A percentile compares a stretch with the other conserved stretches of the same genome.
phyloP scores from a whole-genome alignment of 2,329 filamentous ascomycete genomes.

The Phialemonium atrogriseum region DNA sequence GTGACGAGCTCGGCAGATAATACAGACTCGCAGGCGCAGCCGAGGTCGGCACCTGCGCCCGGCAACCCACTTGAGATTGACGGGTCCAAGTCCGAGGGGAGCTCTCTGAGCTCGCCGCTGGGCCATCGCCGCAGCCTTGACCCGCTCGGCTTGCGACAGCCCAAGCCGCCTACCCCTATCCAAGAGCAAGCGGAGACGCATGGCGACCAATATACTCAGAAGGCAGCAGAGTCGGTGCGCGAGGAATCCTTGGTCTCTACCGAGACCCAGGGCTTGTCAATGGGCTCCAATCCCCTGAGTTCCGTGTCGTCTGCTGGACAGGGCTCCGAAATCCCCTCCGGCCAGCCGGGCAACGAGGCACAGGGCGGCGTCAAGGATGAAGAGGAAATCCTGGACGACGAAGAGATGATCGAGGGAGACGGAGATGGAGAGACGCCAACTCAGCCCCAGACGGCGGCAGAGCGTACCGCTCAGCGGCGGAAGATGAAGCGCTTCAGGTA shows the following conservation, averaged over 20 bases:
- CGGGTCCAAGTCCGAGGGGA: slow-evolving; percentile 43
- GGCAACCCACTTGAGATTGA: slow-evolving; percentile 53
- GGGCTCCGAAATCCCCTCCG: slow-evolving; percentile 21
- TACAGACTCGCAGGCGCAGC: slow-evolving; percentile 28
- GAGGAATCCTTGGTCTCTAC: slow-evolving; percentile 31
- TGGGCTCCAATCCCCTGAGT: slow-evolving; percentile 30
- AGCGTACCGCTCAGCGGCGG: slow-evolving; percentile 46
- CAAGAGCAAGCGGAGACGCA: slow-evolving; percentile 25
- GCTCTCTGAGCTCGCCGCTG: slow-evolving; percentile 21
- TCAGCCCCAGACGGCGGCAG: slow-evolving; percentile 45
- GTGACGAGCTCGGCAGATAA: slow-evolving; percentile 25
- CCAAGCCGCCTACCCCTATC: slow-evolving; percentile 29
- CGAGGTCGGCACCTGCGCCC: slow-evolving; percentile 26
- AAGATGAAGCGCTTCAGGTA: slow-evolving; percentile 79
- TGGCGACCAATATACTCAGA: slow-evolving; percentile 26
- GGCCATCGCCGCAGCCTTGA: slow-evolving; percentile 28
- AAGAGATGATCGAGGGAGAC: slow-evolving; percentile 45
- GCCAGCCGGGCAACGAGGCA: slow-evolving; percentile 28
- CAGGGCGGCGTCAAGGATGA: slow-evolving; percentile 35
- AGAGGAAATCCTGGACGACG: slow-evolving; percentile 46
- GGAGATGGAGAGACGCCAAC: slow-evolving; percentile 32
- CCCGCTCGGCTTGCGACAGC: slow-evolving; percentile 31
- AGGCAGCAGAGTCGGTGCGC: slow-evolving; percentile 24
- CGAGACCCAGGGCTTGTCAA: slow-evolving; percentile 29
- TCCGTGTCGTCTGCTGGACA: slow-evolving; percentile 29